Conservation (phyloP, 495 filamentous ascomycete species). For the Penicillium atrosanguineum region DNA sequence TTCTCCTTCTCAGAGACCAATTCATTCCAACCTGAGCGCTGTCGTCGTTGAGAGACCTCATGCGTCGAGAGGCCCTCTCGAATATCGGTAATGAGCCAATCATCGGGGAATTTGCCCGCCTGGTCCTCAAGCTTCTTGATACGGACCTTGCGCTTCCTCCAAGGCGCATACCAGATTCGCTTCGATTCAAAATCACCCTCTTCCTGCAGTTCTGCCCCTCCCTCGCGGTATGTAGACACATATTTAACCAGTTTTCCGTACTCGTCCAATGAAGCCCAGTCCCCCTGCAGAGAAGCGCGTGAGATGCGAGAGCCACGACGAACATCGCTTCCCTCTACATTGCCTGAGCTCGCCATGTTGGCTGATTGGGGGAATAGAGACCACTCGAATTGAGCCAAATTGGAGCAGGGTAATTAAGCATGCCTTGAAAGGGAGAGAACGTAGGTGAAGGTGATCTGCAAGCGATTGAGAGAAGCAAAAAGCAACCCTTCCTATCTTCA, state of each 20-base stretch:
- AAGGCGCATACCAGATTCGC: slow-evolving; percentile 52
- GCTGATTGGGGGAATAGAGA: background rate
- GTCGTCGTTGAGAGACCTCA: slow-evolving; percentile 59
- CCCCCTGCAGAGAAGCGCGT: slow-evolving; percentile 38
- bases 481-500: background rate
- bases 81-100: slow-evolving; percentile 73
- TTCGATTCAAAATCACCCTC: slow-evolving; percentile 32
- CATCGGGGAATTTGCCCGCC: slow-evolving; percentile 54
- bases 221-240: slow-evolving; percentile 60
- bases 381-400: background rate
- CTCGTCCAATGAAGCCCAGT: slow-evolving; percentile 43
- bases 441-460: background rate
- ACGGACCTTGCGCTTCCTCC: slow-evolving; percentile 56
- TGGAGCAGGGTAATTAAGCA: background rate
- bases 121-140: slow-evolving; percentile 31
- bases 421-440: background rate
- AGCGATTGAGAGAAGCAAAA: background rate
- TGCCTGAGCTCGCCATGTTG: slow-evolving; percentile 18
- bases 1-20: slow-evolving; percentile 71
- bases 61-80: slow-evolving; percentile 52
- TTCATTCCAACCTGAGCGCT: slow-evolving; percentile 68
- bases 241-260: slow-evolving; percentile 60
- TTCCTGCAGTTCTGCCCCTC: slow-evolving; percentile 25
- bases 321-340: slow-evolving; percentile 17
- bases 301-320: slow-evolving; percentile 36